These are phyloP conservation scores for Colletotrichum plurivorum DNA, from an alignment of 2,329 filamentous ascomycete genomes.

Conservation along the genomic window DNA sequence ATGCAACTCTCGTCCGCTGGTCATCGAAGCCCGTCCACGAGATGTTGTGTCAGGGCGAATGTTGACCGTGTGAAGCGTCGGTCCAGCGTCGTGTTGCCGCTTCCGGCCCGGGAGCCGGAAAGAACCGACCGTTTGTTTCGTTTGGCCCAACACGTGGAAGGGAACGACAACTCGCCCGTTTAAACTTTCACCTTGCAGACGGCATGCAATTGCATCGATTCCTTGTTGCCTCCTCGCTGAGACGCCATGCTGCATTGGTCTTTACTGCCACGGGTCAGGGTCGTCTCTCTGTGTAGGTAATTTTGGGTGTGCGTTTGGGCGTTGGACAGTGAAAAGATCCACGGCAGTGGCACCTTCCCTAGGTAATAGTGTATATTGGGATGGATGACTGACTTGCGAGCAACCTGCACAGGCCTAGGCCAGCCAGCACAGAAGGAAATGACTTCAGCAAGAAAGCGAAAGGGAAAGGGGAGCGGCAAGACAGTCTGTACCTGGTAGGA, in stretches of 20 bases:
- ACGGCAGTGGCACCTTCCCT: not conserved
- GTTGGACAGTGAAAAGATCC: not conserved
- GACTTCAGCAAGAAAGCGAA: too few species aligned
- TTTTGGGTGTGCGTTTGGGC: constrained; percentile 1
- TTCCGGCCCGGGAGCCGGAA: constrained; percentile 2
- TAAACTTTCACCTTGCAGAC: constrained; percentile 31
- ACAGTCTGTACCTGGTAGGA: not conserved
- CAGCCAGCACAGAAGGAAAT: too few species aligned
- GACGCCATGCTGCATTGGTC: constrained; percentile 29
- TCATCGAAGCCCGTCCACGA: not conserved
- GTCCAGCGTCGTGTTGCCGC: not conserved
- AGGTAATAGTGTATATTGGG: constrained; percentile 10
- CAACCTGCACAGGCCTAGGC: not conserved
- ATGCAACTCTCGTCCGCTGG: not conserved
- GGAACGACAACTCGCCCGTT: constrained; percentile 9
- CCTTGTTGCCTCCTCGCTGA: constrained; percentile 21
- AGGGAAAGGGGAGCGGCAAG: too few species aligned
- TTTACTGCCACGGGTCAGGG: constrained; percentile 21
- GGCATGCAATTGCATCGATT: constrained; percentile 16
- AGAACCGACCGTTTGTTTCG: constrained; percentile 28
- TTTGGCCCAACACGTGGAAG: constrained; percentile 34
- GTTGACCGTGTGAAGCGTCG: not conserved
- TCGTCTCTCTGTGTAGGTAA: constrained; percentile 11
- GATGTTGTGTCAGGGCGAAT: too few species aligned
- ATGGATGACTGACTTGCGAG: constrained; percentile 37